Evolutionary conservation across 495 filamentous ascomycete genomes (phyloP), one percentile per base, ranked within the genome.

Genomic region (Xylaria cubensis): DNA sequence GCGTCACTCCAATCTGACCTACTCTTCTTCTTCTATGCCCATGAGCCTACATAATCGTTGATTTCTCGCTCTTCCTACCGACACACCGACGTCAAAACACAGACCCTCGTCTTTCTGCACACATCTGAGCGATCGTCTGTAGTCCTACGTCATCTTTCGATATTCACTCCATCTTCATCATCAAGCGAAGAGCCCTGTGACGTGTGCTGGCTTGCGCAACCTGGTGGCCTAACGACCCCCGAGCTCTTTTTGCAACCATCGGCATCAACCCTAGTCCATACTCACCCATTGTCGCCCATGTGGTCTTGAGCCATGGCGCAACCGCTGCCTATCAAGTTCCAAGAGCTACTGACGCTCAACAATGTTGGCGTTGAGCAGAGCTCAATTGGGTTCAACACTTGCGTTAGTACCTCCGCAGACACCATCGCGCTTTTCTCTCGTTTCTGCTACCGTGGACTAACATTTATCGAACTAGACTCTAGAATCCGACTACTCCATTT

Each of bases 301-400:
- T 75, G 63, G 72, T 74, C 76, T 74, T 71, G 69, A 76, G 82
- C 59, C 80, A 86, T 86, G 85, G 82, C 84, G 63, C 62, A 66
- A 74, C 80, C 80, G 70, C 74, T 97, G 76, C 95, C 95, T 75
- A 98, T 98, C 86, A 93, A 93, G 84, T 98, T 98, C 82, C 93
- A 92, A 81, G 95, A 98, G 89, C 88, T 97, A 78, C 86, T 97
- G 78, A 92, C 93, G 89, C 92, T 97, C 88, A 80, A 86, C 79
- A 90, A 89, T 82, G 83, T 90, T 72, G 94, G 93, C 76, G 93
- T 99, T 80, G 90, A 91, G 80, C 92, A 93, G 88, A 79, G 86
- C 68, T 92, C 95, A 70, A 97, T 99, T 88, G 93, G 94, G 77
- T 99, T 98, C 87, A 97, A 97, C 81, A 92, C 92, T 82, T 98